Evolutionary conservation across 139 green algal genomes (phyloP), one percentile per base, ranked within the genome.

Genomic region (Chlorella sp.): DNA sequence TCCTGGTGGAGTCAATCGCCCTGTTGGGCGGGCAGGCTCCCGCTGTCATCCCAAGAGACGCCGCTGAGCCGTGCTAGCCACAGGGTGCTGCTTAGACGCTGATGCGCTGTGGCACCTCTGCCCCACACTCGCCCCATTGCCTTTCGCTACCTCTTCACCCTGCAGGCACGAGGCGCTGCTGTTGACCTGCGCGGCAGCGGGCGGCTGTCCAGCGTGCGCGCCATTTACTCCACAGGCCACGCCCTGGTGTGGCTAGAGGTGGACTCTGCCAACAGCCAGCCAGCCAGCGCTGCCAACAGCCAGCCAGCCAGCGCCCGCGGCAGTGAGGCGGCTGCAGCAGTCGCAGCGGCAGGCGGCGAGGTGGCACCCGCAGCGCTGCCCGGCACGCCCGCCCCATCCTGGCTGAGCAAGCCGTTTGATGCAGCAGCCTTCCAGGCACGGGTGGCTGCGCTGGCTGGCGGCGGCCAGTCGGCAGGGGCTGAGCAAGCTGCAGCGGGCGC

Each of bases 241-340:
- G 60, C 77, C 9, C 60, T 83, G 40, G 58, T 83, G 3, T 83
- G 77, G 77, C 77, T 83, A 60, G 77, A 83, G 16, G 77, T 83
- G 11, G 77, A 83, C 60, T 83, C 77, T 9, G 77, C 77, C 28
- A 68, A 83, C 44, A 20, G 16, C 60, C 69, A 22, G n/a, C n/a
- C n/a, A 19, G 32, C 20, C 24, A 24, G 30, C 14, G 20, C 19
- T n/a, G n/a, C n/a, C 69, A 48, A 40, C 72, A 41, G 30, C 72
- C 72, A 78, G 72, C 38, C 41, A 19, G 32, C 20, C 24, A 24
- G 30, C 14, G 20, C 19, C 74, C 14, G n/a, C 14, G 32, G 48
- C 48, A 20, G 36, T 22, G 9, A 11, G 13, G 11, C 30, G 30
- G 28, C 28, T 41, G 72, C 30, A 28, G 43, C 16, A 41, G 9